Evolutionary conservation across 768 basidiomycete species (phyloP).

Genomic region (Rubroboletus satanas): DNA sequence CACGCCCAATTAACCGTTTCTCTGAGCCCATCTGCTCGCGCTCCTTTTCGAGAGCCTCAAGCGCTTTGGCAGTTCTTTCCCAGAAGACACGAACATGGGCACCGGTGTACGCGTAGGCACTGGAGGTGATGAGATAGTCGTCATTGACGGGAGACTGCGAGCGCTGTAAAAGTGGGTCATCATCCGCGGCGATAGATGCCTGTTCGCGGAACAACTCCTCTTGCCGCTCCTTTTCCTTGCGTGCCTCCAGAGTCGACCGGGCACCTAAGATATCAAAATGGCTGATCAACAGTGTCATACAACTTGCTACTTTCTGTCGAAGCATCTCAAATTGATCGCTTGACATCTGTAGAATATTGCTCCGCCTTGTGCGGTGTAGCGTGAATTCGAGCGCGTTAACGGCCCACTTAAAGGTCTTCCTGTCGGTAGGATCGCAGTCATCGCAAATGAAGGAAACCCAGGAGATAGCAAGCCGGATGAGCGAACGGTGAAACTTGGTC

Average conservation of each 20-base stretch:
- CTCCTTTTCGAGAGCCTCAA: conserved; percentile 61
- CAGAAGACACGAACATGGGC: conserved; percentile 70
- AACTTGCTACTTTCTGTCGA: conserved; percentile 87
- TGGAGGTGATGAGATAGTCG: conserved; percentile 23
- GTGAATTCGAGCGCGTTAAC: conserved; percentile 94
- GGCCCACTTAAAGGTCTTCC: conserved; percentile 97
- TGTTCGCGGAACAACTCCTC: conserved; percentile 59
- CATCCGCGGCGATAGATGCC: conserved; percentile 44
- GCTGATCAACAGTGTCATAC: conserved; percentile 93
- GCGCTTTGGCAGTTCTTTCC: conserved; percentile 60
- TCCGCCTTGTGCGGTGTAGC: conserved; percentile 79
- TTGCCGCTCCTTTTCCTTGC: conserved; percentile 83
- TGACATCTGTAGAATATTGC: conserved; percentile 85
- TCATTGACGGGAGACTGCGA: conserved; percentile 37
- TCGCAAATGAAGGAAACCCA: conserved; percentile 99
- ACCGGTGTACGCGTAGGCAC: conserved; percentile 48
- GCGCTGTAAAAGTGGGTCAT: conserved; percentile 46
- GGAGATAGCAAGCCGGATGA: conserved; percentile 89
- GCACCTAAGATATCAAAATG: conserved; percentile 99
- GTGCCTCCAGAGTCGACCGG: conserved; percentile 80
- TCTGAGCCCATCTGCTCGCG: conserved; percentile 61
- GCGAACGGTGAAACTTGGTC: conserved; percentile 73
- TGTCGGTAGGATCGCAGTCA: conserved; percentile 93
- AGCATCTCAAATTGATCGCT: conserved; percentile 88
- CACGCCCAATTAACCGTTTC: conserved; percentile 80